Evolutionary conservation across 352 stramenopile genomes (phyloP), one percentile per base, ranked within the genome.

Genomic region (Globisporangium echinulatum): DNA sequence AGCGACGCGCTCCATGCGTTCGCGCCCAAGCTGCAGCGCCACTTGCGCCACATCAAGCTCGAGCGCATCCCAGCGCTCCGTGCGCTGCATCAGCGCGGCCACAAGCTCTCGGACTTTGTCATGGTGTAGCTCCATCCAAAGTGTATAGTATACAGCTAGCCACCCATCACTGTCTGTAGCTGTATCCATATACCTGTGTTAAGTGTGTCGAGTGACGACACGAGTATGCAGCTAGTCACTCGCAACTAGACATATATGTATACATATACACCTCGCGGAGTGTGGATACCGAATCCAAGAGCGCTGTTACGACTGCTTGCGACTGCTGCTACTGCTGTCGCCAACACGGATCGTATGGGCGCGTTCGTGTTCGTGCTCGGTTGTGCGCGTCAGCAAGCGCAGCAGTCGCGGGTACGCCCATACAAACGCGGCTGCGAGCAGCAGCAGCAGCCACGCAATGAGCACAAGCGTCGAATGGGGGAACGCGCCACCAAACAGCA

Each of bases 1-100:
- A 79, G 71, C 52, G 59, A 66, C 19, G 42, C 67, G 5, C 68
- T 91, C 15, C 62, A 81, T 8, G 54, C 56, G 3, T 74, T 85
- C 47, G 58, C 66, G 10, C 39, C 61, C 10, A 82, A 82, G 40
- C 63, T 92, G 33, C 59, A 78, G 46, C 46, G 54, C 38, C 74
- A 89, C 52, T 46, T 91, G 52, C 70, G 71, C 43, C 77, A 71
- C n/a, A 64, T 93, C 61, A 88, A 88, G 44, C 60, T 88, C 1
- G 75, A 93, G 59, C 74, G 83, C 10, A 69, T 90, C 36, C 61
- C 71, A 37, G 54, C 59, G n/a, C 40, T 71, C 11, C 56, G 63
- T 19, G 10, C 51, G 5, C 47, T 71, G 14, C 53, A 59, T n/a
- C 54, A 59, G 14, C 64, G 37, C 49, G 13, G 58, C 33, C 61